Evolutionary conservation across 805 yeast species (phyloP).

Genomic region (Lachancea waltii): DNA sequence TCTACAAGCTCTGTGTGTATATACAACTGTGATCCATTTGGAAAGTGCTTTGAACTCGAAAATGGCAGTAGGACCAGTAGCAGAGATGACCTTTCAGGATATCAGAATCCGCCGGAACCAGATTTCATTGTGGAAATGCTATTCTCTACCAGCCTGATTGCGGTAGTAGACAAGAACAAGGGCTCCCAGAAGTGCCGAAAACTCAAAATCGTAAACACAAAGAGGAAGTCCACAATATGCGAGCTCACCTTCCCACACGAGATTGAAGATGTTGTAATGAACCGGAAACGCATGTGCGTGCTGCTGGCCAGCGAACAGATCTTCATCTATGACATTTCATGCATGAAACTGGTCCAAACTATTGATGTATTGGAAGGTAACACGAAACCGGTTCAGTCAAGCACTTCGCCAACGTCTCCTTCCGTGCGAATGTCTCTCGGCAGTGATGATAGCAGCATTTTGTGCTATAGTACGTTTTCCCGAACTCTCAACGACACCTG

Average conservation of each 20-base stretch:
- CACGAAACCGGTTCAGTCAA: conserved; percentile 5
- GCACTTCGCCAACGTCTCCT: background rate
- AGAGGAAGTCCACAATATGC: conserved; percentile 67
- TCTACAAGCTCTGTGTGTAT: conserved; percentile 59
- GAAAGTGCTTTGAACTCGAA: conserved; percentile 53
- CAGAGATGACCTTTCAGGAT: conserved; percentile 4
- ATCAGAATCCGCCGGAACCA: conserved; percentile 18
- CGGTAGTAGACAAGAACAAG: conserved; percentile 69
- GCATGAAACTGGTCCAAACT: conserved; percentile 74
- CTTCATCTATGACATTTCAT: conserved; percentile 81
- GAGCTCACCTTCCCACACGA: conserved; percentile 81
- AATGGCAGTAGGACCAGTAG: conserved; percentile 11
- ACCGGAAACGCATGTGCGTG: conserved; percentile 75
- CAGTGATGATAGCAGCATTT: conserved; percentile 28
- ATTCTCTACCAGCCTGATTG: conserved; percentile 79
- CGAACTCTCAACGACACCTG: conserved; percentile 25
- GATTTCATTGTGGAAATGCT: conserved; percentile 71
- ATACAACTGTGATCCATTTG: conserved; percentile 84
- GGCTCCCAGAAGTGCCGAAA: conserved; percentile 55
- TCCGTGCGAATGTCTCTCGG: conserved; percentile 21
- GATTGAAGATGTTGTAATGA: conserved; percentile 66
- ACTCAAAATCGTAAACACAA: conserved; percentile 62
- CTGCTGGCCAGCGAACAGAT: conserved; percentile 68
- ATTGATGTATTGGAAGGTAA: conserved; percentile 40
- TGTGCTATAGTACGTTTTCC: conserved; percentile 27